Conservation (phyloP, 176 grass and related monocot genomes). For the Thinopyrum elongatum region DNA sequence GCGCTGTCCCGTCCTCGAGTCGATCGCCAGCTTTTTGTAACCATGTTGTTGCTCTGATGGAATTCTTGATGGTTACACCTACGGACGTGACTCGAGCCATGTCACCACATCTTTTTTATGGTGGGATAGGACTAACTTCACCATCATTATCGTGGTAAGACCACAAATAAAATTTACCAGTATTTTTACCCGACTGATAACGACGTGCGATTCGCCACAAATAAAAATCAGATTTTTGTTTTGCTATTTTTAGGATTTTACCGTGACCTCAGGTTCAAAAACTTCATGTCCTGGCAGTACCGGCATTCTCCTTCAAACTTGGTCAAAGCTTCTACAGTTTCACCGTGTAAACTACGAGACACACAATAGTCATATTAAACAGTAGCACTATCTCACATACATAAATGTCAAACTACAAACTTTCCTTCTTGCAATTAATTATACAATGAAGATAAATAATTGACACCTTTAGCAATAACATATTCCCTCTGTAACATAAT, state of each 20-base stretch:
- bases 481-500: no score
- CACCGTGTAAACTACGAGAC: constrained; percentile 68
- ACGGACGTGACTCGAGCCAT: no score
- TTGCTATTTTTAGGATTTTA: no score
- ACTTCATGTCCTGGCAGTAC: constrained; percentile 18
- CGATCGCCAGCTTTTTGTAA: not conserved
- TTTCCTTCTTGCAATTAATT: not conserved
- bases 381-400: no score
- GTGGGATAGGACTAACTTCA: not conserved
- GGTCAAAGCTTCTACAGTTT: constrained; percentile 86
- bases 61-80: not conserved
- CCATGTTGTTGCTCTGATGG: not conserved
- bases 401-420: not conserved
- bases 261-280: no score
- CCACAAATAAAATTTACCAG: no score
- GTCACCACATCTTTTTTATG: no score
- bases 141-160: not conserved
- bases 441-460: not conserved
- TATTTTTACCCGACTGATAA: no score
- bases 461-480: not conserved
- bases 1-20: not conserved
- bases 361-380: not conserved
- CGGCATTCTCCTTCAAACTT: constrained; percentile 91
- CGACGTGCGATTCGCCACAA: no score
- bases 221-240: no score